These are phyloP conservation scores for Echites panduratus DNA, from an alignment of 257 asterid species.

Conservation along the genomic window DNA sequence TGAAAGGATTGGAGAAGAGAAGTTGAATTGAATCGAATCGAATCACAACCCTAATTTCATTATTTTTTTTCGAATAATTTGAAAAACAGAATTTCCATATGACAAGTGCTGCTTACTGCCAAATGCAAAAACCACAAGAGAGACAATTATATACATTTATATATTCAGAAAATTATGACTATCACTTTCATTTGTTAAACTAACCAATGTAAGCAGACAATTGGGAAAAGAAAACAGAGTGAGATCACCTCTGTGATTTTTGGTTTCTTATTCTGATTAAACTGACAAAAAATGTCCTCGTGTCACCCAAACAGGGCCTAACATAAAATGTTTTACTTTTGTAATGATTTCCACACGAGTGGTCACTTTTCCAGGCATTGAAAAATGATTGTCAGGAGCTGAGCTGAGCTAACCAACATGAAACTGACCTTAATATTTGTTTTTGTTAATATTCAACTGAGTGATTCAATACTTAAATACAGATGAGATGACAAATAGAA, in stretches of 20 bases:
- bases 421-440: slow-evolving; percentile 15
- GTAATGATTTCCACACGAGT: slow-evolving; percentile 27
- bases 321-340: background rate
- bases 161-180: slow-evolving; percentile 19
- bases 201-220: slow-evolving; percentile 19
- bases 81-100: slow-evolving; percentile 1
- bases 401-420: slow-evolving; percentile 15
- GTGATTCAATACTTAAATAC: slow-evolving; percentile 16
- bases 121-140: slow-evolving; percentile 22
- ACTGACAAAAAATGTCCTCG: background rate
- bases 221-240: slow-evolving; percentile 4
- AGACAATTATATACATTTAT: slow-evolving; percentile 2
- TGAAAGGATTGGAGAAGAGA: background rate
- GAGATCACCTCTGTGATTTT: slow-evolving; percentile 30
- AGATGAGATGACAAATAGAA: slow-evolving; percentile 16
- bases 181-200: slow-evolving; percentile 45
- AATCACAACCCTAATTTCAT: slow-evolving; percentile 7
- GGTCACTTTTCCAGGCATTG: slow-evolving; percentile 2
- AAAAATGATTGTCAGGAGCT: slow-evolving; percentile 12
- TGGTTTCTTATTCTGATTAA: background rate
- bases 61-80: background rate
- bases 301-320: slow-evolving; percentile 1
- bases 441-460: slow-evolving; percentile 6
- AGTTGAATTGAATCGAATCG: too few species aligned
- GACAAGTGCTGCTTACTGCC: slow-evolving; percentile 7